Evolutionary conservation across 2,329 filamentous ascomycete genomes (phyloP).

Genomic region (Ceratocystis smalleyi): DNA sequence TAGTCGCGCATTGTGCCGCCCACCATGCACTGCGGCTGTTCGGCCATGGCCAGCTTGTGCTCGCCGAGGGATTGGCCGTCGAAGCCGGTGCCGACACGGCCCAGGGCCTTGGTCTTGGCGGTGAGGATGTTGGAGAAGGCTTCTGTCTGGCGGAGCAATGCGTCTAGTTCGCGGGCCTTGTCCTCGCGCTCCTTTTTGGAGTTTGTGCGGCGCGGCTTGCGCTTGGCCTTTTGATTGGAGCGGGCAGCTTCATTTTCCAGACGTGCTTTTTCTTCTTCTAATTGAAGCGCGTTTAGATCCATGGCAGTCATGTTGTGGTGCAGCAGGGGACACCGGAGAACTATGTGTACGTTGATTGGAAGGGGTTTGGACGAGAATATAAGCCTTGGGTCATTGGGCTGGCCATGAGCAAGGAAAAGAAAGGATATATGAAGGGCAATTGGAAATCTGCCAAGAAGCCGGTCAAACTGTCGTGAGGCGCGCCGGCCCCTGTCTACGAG

Average conservation of each 20-base stretch:
- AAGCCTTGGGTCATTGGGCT: background rate
- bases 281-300: slow-evolving; percentile 21
- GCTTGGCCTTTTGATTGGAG: slow-evolving; percentile 33
- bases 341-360: background rate
- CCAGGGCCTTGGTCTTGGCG: slow-evolving; percentile 46
- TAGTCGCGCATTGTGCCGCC: slow-evolving; percentile 89
- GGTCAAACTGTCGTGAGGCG: background rate
- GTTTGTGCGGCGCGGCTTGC: slow-evolving; percentile 35
- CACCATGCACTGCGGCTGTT: slow-evolving; percentile 70
- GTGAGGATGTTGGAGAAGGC: slow-evolving; percentile 48
- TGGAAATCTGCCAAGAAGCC: background rate
- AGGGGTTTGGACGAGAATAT: background rate
- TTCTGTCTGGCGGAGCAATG: slow-evolving; percentile 42
- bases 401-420: background rate
- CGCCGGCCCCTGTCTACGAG: background rate
- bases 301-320: slow-evolving; percentile 8
- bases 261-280: slow-evolving; percentile 26
- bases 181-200: slow-evolving; percentile 34
- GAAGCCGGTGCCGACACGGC: slow-evolving; percentile 44
- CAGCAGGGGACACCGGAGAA: background rate
- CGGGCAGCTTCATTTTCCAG: slow-evolving; percentile 28
- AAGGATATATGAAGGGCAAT: background rate
- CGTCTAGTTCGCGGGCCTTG: slow-evolving; percentile 44
- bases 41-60: slow-evolving; percentile 59
- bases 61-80: slow-evolving; percentile 45